A percentile compares a stretch with the other conserved stretches of the same genome.
These are phyloP conservation scores for Penicillium frequentans DNA, from an alignment of 2,329 filamentous ascomycete genomes.

Conservation along the genomic window DNA sequence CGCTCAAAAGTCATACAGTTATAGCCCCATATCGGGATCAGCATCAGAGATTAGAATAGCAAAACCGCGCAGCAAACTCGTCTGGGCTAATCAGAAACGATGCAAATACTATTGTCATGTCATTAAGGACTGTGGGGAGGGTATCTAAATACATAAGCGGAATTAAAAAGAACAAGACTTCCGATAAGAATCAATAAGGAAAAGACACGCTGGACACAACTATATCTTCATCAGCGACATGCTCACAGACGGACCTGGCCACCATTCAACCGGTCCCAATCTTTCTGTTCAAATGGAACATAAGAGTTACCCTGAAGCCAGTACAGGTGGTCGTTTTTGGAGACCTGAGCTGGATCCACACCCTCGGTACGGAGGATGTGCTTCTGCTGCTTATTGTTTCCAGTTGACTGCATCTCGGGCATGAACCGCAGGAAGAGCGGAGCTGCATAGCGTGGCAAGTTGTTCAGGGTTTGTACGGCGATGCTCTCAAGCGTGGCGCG, in stretches of 20 bases:
- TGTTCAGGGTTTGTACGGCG: constrained; percentile 56
- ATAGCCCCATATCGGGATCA: background rate
- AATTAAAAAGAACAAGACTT: background rate
- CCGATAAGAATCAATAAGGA: background rate
- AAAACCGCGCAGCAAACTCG: background rate
- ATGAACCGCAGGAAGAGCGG: constrained; percentile 75
- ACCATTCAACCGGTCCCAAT: constrained; percentile 68
- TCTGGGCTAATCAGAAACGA: background rate
- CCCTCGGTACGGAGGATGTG: constrained; percentile 69
- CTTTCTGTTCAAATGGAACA: constrained; percentile 62
- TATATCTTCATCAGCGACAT: background rate
- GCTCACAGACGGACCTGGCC: constrained; percentile 65
- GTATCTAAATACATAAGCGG: background rate
- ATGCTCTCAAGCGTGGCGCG: constrained; percentile 57
- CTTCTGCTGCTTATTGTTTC: constrained; percentile 90
- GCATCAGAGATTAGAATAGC: background rate
- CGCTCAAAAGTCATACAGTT: too few species aligned
- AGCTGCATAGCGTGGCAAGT: constrained; percentile 71
- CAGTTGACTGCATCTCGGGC: constrained; percentile 65
- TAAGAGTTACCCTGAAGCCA: constrained; percentile 70
- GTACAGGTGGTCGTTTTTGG: constrained; percentile 52
- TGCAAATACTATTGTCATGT: background rate
- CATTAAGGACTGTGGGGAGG: background rate
- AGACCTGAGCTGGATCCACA: constrained; percentile 59
- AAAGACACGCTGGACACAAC: background rate